Evolutionary conservation across 1,284 basidiomycete genomes (phyloP), one percentile per base, ranked within the genome.

Genomic region (Boletus semigastroideus): DNA sequence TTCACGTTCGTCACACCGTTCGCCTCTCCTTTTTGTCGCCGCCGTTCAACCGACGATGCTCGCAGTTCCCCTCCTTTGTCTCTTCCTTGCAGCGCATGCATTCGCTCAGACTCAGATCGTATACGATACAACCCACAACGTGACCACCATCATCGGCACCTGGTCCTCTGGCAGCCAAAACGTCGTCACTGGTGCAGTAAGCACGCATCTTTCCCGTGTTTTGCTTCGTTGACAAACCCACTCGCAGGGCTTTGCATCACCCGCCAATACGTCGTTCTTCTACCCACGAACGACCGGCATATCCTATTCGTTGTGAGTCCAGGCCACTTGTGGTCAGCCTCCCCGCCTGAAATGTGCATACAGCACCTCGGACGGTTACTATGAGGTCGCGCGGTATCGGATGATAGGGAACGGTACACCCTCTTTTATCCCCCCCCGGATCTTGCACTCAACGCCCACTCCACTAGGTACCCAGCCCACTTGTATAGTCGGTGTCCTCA

Each of bases 341-440:
- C 25, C 3, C 11, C 17, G 2, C 34, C 55, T 63, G 44, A 65
- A n/a, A 31, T 14, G 16, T n/a, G 22, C 42, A 25, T 14, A n/a
- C 56, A 91, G 84, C 70, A 75, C 84, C 36, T 61, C 74, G 46
- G 83, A 88, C 57, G 87, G 87, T 7, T 90, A 73, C 74, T 97
- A 89, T 60, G 94, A 98, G 71, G 79, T 92, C 66, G 83, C 92
- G 19, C 86, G 90, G 62, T 98, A 94, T 71, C 83, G 92, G 46
- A 94, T 94, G 75, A 79, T 75, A 37, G 74, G 84, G 51, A 97
- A 96, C 70, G 92, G 88, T 89, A 43, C 40, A 36, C 42, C 36
- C 27, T 27, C 42, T 41, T 33, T 30, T 33, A n/a, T n/a, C 20
- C 2, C 34, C 49, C 13, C 14, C n/a, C 28, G 28, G 16, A 12